phyloP scores from a whole-genome alignment of 495 filamentous ascomycete species.

The Podospora australis region DNA sequence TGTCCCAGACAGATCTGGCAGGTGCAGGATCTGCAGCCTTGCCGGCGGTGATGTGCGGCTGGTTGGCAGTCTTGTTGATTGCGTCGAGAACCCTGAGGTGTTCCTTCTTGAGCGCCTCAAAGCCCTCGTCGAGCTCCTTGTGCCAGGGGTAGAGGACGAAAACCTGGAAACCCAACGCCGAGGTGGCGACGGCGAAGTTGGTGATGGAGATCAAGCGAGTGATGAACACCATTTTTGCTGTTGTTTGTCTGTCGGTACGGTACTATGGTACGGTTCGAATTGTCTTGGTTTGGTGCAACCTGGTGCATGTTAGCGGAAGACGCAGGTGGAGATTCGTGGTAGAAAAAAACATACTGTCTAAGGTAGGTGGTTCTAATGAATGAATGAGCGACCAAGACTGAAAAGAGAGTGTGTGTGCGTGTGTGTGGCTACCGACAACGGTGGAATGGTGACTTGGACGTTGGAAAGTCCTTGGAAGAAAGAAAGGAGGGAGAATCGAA shows the following conservation, averaged over 20 bases:
- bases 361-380: slow-evolving; percentile 19
- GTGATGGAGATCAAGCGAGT: slow-evolving; percentile 54
- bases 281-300: not conserved
- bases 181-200: slow-evolving; percentile 55
- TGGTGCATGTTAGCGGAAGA: not conserved
- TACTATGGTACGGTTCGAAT: not conserved
- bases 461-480: too few relatives aligned
- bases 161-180: slow-evolving; percentile 58
- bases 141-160: slow-evolving; percentile 64
- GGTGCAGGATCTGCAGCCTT: too few relatives aligned
- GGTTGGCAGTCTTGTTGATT: slow-evolving; percentile 2
- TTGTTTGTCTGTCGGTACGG: slow-evolving; percentile 16
- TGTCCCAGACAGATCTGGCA: too few relatives aligned
- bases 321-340: not conserved
- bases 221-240: slow-evolving; percentile 38
- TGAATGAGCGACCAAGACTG: not conserved
- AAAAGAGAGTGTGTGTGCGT: too few relatives aligned
- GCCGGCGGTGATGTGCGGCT: too few relatives aligned
- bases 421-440: too few relatives aligned
- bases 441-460: too few relatives aligned
- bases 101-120: slow-evolving; percentile 50
- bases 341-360: not conserved
- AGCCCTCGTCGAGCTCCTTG: slow-evolving; percentile 53
- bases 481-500: too few relatives aligned
- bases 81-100: slow-evolving; percentile 33